These are phyloP conservation scores for Exophiala phaeomuriformis DNA, from an alignment of 2,329 filamentous ascomycete genomes.

Conservation along the genomic window DNA sequence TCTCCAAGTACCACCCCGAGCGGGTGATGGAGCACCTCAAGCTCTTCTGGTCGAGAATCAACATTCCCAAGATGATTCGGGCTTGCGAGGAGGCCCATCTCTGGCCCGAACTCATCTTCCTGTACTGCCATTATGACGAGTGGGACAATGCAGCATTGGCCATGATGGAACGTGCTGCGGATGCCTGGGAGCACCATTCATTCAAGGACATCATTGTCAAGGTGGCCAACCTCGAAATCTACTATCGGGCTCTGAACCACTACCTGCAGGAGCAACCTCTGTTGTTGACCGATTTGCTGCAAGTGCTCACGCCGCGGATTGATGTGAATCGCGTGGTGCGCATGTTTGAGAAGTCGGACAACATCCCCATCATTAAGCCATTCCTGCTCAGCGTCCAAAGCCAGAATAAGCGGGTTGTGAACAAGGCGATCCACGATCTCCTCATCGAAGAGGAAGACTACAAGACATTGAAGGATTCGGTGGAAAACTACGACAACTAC, in stretches of 20 bases:
- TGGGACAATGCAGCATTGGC: slow-evolving; percentile 94
- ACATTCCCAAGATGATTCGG: slow-evolving; percentile 93
- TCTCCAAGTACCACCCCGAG: slow-evolving; percentile 92
- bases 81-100: slow-evolving; percentile 90
- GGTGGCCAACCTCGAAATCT: slow-evolving; percentile 97
- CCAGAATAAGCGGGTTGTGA: slow-evolving; percentile 97
- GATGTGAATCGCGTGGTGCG: slow-evolving; percentile 98
- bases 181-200: slow-evolving; percentile 98
- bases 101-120: slow-evolving; percentile 96
- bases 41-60: slow-evolving; percentile 96
- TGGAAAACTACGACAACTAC: slow-evolving; percentile 99
- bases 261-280: slow-evolving; percentile 96
- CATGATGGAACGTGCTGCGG: slow-evolving; percentile 94
- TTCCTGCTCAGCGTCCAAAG: slow-evolving; percentile 93
- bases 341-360: slow-evolving; percentile 98
- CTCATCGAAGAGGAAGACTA: slow-evolving; percentile 98
- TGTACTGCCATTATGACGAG: slow-evolving; percentile 97
- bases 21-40: slow-evolving; percentile 97
- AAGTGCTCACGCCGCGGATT: slow-evolving; percentile 83
- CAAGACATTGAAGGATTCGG: slow-evolving; percentile 95
- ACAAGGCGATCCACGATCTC: slow-evolving; percentile 95
- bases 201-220: slow-evolving; percentile 99
- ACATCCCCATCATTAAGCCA: slow-evolving; percentile 95
- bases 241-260: slow-evolving; percentile 94
- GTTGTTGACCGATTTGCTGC: slow-evolving; percentile 88